Evolutionary conservation across 176 grass and related monocot species (phyloP), one percentile per base, ranked within the genome.

Genomic region (Carex littledalei): DNA sequence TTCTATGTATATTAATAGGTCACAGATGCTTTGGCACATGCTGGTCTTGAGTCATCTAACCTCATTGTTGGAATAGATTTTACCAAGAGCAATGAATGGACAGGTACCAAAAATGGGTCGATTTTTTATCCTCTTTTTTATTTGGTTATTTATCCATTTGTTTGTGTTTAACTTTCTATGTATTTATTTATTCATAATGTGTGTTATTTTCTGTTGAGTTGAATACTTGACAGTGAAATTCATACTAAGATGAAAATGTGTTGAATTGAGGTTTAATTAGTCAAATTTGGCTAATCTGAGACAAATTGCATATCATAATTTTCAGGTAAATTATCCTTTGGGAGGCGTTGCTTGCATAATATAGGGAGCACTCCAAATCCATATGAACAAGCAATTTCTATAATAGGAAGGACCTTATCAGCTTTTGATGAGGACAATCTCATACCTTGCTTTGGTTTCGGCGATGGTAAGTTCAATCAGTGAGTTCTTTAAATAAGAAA

Each of bases 31-130:
- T 85, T 97, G 79, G 84, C 91, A 50, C 88, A 97, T 37, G 94
- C 94, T 35, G 94, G 94, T 18, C 94, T 97, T 85, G 94, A 97
- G 92, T 97, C 94, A 75, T 97, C 94, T 59, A 97, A 97, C 85
- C 89, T 97, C 69, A 97, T 97, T 79, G 94, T 97, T 83, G 94
- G 94, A 32, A 94, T 97, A 63, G 94, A 97, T 88, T 97, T 97
- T 77, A 97, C 94, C 54, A 97, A 97, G 70, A 97, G 94, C 88
- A 97, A 97, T 5, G 94, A 97, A 89, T 97, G 94, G 94, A 97
- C 94, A 91, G 94, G 94, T 97, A 86, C 85, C 50, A 67, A 87
- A 67, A 87, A 82, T 35, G 45, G 60, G 7, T 86, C 13, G 18
- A 29, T 75, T 50, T 75, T 3, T 49, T 12, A 55, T 86, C 15